phyloP scores from a whole-genome alignment of 495 filamentous ascomycete genomes.

The Neurospora sublineolata region DNA sequence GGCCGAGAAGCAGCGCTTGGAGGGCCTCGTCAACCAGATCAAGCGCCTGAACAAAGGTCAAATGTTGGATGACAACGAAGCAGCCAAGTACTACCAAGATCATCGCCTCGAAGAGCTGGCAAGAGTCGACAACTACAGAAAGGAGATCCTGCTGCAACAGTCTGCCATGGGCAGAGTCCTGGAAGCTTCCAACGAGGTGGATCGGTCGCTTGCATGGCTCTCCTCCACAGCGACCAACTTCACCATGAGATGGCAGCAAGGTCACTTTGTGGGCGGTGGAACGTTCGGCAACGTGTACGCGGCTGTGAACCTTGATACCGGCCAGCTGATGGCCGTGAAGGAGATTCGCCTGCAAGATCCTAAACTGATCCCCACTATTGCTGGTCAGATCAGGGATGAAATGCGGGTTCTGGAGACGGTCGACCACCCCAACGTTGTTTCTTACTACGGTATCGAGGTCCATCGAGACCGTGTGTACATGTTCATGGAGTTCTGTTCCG shows the following conservation, averaged over 20 bases:
- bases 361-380: conserved; percentile 86
- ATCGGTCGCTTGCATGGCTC: conserved; percentile 84
- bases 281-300: conserved; percentile 96
- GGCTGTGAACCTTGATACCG: conserved; percentile 91
- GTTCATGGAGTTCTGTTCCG: conserved; percentile 98
- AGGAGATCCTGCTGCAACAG: conserved; percentile 73
- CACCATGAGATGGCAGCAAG: conserved; percentile 92
- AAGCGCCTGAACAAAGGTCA: conserved; percentile 63
- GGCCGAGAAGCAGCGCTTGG: conserved; percentile 61
- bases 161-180: conserved; percentile 81
- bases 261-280: conserved; percentile 90
- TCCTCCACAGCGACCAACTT: conserved; percentile 92
- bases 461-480: conserved; percentile 98
- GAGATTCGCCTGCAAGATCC: conserved; percentile 96
- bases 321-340: conserved; percentile 95
- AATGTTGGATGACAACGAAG: conserved; percentile 76
- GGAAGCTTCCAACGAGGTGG: conserved; percentile 88
- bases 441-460: conserved; percentile 95
- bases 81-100: conserved; percentile 56
- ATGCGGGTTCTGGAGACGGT: conserved; percentile 92
- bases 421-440: conserved; percentile 94
- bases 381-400: conserved; percentile 87
- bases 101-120: conserved; percentile 58
- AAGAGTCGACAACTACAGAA: conserved; percentile 65
- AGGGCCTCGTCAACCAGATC: conserved; percentile 61